Evolutionary conservation across 2,329 filamentous ascomycete species (phyloP).

Genomic region (Atkinsonella texensis): DNA sequence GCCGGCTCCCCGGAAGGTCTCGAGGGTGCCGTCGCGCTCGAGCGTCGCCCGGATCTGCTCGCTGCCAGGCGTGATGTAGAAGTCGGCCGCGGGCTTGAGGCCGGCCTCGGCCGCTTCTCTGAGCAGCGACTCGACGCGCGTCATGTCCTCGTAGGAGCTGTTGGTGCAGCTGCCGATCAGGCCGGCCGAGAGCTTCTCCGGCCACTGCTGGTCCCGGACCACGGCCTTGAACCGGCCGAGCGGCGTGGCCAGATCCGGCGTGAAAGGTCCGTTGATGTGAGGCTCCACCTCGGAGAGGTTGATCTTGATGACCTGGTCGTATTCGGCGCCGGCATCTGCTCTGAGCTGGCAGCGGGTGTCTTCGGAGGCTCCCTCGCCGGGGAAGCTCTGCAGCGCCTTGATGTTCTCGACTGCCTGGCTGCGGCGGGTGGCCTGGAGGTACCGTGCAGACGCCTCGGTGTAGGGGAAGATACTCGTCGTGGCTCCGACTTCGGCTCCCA

Average conservation of each 20-base stretch:
- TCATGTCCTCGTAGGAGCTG: constrained; percentile 98
- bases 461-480: constrained; percentile 95
- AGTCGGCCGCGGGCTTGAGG: constrained; percentile 76
- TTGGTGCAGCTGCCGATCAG: constrained; percentile 98
- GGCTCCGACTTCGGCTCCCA: constrained; percentile 86
- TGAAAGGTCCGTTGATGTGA: constrained; percentile 95
- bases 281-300: constrained; percentile 84
- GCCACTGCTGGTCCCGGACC: constrained; percentile 79
- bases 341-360: constrained; percentile 52
- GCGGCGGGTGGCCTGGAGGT: constrained; percentile 69
- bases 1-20: constrained; percentile 75
- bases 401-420: constrained; percentile 54
- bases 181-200: constrained; percentile 78
- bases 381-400: constrained; percentile 44
- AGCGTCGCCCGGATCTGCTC: constrained; percentile 95
- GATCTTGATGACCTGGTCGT: constrained; percentile 85
- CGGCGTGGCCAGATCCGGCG: constrained; percentile 86
- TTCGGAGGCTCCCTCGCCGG: constrained; percentile 26
- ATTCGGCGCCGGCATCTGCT: constrained; percentile 71
- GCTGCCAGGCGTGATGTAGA: constrained; percentile 93
- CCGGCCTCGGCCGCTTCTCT: constrained; percentile 86
- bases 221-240: constrained; percentile 80
- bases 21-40: constrained; percentile 74
- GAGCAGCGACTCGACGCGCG: constrained; percentile 81
- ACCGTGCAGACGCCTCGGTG: constrained; percentile 69